Percentiles rank a stretch among this genome's conserved stretches.
Evolutionary conservation across 2,329 filamentous ascomycete genomes (phyloP).

Genomic region (Phyllosticta citrichinensis): DNA sequence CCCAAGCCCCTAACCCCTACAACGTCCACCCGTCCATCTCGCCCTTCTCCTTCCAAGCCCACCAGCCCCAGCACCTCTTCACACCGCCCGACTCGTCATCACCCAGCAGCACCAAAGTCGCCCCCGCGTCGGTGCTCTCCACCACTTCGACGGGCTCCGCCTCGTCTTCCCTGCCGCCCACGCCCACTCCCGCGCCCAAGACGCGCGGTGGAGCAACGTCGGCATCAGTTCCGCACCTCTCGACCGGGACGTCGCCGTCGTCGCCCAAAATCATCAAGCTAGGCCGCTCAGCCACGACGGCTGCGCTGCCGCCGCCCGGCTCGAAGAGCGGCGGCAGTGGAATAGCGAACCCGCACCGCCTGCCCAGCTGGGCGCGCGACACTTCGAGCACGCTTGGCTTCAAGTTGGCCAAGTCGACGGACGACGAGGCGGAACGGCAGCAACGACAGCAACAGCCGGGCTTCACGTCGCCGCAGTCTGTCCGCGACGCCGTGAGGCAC

Average conservation of each 20-base stretch:
- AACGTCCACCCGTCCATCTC: not conserved
- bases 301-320: not conserved
- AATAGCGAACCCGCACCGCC: constrained; percentile 2
- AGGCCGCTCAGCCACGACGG: not conserved
- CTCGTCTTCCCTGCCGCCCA: not conserved
- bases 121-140: not conserved
- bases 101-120: not conserved
- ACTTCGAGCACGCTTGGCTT: not conserved
- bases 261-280: not conserved
- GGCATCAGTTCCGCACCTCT: not conserved
- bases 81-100: not conserved
- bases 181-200: not conserved
- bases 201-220: not conserved
- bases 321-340: not conserved
- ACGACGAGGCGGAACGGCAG: not conserved
- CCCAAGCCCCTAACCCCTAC: not conserved
- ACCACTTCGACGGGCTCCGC: not conserved
- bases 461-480: not conserved
- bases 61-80: not conserved
- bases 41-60: not conserved
- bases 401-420: not conserved
- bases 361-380: constrained; percentile 5
- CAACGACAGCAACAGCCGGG: not conserved
- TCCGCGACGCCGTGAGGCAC: not conserved
- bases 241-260: not conserved